Percentiles rank a stretch among this genome's conserved stretches.
phyloP scores from a whole-genome alignment of 2,329 filamentous ascomycete genomes.

The Hypomyces perniciosus region DNA sequence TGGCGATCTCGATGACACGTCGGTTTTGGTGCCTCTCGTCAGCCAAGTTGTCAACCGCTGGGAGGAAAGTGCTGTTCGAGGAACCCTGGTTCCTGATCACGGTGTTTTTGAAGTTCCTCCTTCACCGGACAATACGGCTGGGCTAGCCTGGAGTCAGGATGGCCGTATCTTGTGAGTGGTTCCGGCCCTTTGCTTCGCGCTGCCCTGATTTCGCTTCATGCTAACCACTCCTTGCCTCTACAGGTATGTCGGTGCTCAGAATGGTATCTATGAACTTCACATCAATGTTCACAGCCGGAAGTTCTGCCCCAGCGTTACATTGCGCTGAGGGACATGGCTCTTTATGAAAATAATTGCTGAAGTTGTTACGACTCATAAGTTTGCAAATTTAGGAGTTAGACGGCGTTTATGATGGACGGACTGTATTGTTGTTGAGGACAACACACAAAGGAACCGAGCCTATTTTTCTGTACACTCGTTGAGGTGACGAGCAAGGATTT shows the following conservation, averaged over 20 bases:
- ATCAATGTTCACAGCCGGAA: constrained; percentile 60
- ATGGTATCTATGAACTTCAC: constrained; percentile 69
- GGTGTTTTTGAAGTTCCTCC: constrained; percentile 39
- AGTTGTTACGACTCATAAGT: neutral
- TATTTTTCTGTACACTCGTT: neutral
- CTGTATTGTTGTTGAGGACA: constrained; percentile 6
- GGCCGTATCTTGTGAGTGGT: constrained; percentile 51
- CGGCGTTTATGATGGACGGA: neutral
- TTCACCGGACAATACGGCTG: constrained; percentile 53
- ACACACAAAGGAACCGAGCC: neutral
- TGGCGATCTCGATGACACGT: constrained; percentile 30
- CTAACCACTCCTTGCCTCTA: constrained; percentile 16
- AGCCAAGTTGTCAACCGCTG: constrained; percentile 32
- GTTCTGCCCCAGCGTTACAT: constrained; percentile 47
- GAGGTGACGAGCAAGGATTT: neutral
- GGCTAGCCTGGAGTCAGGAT: constrained; percentile 56
- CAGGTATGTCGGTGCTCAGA: constrained; percentile 60
- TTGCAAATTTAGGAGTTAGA: constrained; percentile 4
- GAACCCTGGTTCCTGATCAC: constrained; percentile 30
- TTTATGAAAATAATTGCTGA: neutral
- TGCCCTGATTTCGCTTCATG: neutral
- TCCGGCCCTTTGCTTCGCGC: neutral
- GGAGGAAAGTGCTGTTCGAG: constrained; percentile 32
- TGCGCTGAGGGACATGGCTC: constrained; percentile 34
- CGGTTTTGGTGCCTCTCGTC: constrained; percentile 31